Percentiles rank a stretch among this genome's conserved stretches.
phyloP scores from a whole-genome alignment of 305 asterid species.

The Fraxinus xanthoxyloides region DNA sequence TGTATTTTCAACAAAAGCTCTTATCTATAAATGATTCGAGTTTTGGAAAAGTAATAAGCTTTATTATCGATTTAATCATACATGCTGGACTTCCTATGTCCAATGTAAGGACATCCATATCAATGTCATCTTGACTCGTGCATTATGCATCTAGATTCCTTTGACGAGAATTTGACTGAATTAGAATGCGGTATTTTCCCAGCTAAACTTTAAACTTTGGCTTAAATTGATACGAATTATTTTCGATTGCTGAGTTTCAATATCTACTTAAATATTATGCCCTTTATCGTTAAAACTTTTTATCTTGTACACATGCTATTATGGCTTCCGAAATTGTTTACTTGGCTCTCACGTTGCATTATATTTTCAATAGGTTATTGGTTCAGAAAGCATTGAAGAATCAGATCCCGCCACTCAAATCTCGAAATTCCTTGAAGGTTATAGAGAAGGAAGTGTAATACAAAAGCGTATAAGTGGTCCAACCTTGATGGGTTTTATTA shows the following conservation, averaged over 20 bases:
- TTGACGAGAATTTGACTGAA: neutral
- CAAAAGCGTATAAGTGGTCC: constrained; percentile 54
- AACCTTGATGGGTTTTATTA: constrained; percentile 47
- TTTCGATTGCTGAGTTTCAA: neutral
- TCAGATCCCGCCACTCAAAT: constrained; percentile 53
- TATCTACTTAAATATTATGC: neutral
- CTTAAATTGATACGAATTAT: neutral
- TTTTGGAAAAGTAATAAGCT: neutral
- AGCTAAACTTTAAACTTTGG: neutral
- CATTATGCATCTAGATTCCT: neutral
- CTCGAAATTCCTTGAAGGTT: constrained; percentile 65
- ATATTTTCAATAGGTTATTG: constrained; percentile 30
- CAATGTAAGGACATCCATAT: neutral
- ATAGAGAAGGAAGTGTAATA: constrained; percentile 63
- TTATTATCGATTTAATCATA: neutral
- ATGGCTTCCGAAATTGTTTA: neutral
- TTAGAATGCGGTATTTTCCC: neutral
- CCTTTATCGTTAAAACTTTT: neutral
- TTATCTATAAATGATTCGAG: neutral
- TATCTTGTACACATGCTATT: neutral
- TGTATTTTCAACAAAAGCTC: neutral
- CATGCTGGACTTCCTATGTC: neutral
- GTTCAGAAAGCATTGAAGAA: constrained; percentile 41
- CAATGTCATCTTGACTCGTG: neutral
- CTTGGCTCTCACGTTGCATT: neutral